Percentiles rank a stretch among this genome's conserved stretches.
Conservation (phyloP, 2,329 filamentous ascomycete species). For the Neopestalotiopsis sp. region DNA sequence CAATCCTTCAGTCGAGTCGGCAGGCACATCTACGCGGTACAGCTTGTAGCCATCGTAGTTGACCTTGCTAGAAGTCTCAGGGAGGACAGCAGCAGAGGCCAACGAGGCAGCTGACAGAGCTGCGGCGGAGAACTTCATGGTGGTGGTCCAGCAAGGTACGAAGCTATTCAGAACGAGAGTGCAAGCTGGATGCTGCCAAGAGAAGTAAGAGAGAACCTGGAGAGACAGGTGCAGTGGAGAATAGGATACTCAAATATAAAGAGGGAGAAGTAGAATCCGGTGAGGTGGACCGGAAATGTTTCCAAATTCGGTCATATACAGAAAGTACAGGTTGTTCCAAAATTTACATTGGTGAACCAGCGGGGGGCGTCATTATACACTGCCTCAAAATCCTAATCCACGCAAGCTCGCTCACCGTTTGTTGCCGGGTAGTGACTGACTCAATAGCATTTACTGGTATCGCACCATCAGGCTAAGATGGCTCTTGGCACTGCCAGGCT, state of each 20-base stretch:
- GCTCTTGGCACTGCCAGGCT: neutral
- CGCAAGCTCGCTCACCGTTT: too few relatives aligned
- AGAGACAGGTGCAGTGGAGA: neutral
- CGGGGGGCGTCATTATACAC: too few relatives aligned
- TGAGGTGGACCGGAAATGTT: neutral
- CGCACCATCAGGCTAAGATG: neutral
- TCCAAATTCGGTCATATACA: too few relatives aligned
- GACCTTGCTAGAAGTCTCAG: conserved; percentile 26
- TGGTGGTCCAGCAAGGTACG: neutral
- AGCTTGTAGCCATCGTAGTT: conserved; percentile 41
- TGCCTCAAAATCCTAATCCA: too few relatives aligned
- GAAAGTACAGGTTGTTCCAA: too few relatives aligned
- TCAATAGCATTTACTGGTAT: neutral
- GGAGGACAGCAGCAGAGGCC: conserved; percentile 19
- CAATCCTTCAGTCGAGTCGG: conserved; percentile 16
- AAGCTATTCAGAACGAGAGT: neutral
- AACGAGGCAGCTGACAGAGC: conserved; percentile 19
- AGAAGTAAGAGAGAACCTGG: neutral
- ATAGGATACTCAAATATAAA: neutral
- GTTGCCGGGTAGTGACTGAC: neutral
- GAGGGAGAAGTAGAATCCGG: neutral
- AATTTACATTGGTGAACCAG: too few relatives aligned
- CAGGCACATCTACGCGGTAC: conserved; percentile 32
- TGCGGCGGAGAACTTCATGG: conserved; percentile 18
- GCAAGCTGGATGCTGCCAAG: neutral